Percentiles rank a stretch among this genome's conserved stretches.
phyloP scores from a whole-genome alignment of 805 yeast genomes.

The Saturnispora silvae region DNA sequence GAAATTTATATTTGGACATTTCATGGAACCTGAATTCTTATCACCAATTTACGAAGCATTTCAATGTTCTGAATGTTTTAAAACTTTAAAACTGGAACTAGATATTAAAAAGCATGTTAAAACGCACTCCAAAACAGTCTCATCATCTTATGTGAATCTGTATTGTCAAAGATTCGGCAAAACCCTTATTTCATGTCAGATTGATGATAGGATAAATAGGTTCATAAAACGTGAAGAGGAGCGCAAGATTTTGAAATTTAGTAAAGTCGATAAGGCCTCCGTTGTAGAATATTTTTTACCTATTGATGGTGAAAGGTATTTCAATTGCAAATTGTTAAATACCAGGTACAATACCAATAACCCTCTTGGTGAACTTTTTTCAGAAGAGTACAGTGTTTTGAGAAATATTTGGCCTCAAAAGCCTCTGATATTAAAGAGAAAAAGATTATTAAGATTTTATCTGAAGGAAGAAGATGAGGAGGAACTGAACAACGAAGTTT shows the following conservation, averaged over 20 bases:
- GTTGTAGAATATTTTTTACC: no score
- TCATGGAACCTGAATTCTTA: slow-evolving; percentile 9
- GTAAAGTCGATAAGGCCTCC: no score
- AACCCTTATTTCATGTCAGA: slow-evolving; percentile 3
- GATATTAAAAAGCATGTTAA: neutral
- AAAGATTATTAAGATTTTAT: no score
- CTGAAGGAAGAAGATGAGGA: no score
- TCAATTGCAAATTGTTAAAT: no score
- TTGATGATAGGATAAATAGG: neutral
- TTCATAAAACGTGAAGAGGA: neutral
- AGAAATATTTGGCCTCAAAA: no score
- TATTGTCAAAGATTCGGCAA: slow-evolving; percentile 6
- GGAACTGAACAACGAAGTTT: no score
- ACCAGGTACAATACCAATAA: no score
- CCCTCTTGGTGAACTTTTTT: no score
- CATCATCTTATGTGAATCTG: neutral
- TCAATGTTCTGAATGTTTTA: slow-evolving; percentile 11
- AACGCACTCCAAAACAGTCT: neutral
- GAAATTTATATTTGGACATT: neutral
- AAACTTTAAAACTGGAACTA: neutral
- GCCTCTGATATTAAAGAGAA: no score
- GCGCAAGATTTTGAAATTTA: slow-evolving; percentile 4
- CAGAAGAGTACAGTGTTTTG: no score
- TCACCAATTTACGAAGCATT: slow-evolving; percentile 4
- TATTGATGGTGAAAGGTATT: no score